phyloP scores from a whole-genome alignment of 2,329 filamentous ascomycete genomes.

The Xylaria sp. region DNA sequence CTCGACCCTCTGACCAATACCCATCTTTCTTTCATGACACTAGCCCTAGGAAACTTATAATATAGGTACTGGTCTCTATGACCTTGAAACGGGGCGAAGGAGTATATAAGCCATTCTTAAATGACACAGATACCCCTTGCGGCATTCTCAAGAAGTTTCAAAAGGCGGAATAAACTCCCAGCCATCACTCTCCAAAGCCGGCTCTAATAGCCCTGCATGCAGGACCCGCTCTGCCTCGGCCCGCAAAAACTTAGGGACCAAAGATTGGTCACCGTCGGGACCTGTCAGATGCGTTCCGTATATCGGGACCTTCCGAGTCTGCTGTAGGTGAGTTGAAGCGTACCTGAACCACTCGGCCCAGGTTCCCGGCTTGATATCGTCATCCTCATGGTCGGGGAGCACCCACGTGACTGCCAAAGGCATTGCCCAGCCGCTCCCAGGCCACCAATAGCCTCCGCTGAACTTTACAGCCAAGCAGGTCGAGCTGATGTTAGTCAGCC shows the following conservation, averaged over 20 bases:
- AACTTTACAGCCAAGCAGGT: slow-evolving; percentile 20
- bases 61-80: neutral
- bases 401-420: slow-evolving; percentile 17
- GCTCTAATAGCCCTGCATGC: slow-evolving; percentile 18
- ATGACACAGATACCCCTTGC: neutral
- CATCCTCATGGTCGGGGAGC: slow-evolving; percentile 14
- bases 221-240: slow-evolving; percentile 17
- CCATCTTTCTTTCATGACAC: neutral
- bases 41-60: neutral
- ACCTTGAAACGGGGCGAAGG: neutral
- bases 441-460: slow-evolving; percentile 27
- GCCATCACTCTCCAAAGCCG: slow-evolving; percentile 19
- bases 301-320: slow-evolving; percentile 18
- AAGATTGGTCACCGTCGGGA: neutral
- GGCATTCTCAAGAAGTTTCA: neutral
- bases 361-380: slow-evolving; percentile 16
- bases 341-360: slow-evolving; percentile 26
- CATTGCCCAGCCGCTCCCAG: slow-evolving; percentile 20
- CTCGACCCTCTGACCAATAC: neutral
- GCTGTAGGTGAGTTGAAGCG: slow-evolving; percentile 17
- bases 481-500: slow-evolving; percentile 17
- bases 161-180: slow-evolving; percentile 13
- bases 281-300: slow-evolving; percentile 8
- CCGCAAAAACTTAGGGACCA: slow-evolving; percentile 12
- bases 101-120: neutral